Percentiles rank a stretch among this genome's conserved stretches.
Conservation (phyloP, 179 eudicot species). For the Spergularia azorica region DNA sequence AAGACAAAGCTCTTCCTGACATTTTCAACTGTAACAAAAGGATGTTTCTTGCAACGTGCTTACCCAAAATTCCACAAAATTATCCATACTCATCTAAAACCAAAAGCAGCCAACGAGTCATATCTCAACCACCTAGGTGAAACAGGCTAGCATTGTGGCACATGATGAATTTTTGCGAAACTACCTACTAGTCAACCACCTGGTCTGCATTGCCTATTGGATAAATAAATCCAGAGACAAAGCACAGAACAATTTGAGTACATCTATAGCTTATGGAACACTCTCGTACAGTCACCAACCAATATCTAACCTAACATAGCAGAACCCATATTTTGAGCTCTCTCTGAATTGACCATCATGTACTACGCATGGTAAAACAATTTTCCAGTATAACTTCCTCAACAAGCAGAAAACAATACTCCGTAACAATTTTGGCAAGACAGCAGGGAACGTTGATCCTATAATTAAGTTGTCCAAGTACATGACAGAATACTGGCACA, state of each 20-base stretch:
- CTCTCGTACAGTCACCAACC: no score
- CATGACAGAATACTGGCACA: neutral
- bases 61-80: conserved; percentile 3
- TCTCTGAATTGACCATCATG: neutral
- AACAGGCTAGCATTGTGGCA: neutral
- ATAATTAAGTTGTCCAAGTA: no score
- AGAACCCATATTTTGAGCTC: neutral
- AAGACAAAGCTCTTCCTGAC: neutral
- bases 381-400: neutral
- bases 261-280: neutral
- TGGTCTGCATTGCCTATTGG: neutral
- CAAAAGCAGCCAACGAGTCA: conserved; percentile 1
- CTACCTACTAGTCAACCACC: neutral
- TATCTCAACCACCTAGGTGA: neutral
- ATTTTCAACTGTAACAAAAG: conserved; percentile 5
- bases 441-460: neutral
- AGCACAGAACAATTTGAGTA: neutral
- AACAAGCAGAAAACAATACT: no score
- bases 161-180: neutral
- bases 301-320: neutral
- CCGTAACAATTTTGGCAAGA: neutral
- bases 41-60: neutral
- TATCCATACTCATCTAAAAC: neutral
- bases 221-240: neutral
- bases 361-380: neutral